Conservation (phyloP, 768 basidiomycete species). For the Boletus vermiculosoides region DNA sequence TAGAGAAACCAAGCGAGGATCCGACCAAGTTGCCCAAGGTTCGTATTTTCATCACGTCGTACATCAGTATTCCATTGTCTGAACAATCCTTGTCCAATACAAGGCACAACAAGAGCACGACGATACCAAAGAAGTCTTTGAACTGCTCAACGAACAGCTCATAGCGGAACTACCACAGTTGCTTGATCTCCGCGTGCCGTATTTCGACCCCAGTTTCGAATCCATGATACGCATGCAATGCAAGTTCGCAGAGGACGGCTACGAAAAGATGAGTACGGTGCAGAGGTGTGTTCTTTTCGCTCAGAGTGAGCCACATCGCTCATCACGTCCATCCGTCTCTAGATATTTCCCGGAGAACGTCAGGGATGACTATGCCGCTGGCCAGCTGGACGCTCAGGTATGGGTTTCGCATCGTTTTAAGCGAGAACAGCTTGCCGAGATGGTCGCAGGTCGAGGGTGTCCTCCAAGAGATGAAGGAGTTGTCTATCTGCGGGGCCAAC, state of each 20-base stretch:
- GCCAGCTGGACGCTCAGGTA: constrained; percentile 92
- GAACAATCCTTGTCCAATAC: background rate
- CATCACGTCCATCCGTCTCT: background rate
- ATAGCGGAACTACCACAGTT: constrained; percentile 88
- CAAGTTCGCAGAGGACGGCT: constrained; percentile 97
- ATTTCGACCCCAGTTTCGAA: constrained; percentile 98
- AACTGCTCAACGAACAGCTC: constrained; percentile 89
- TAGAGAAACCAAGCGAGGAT: constrained; percentile 93
- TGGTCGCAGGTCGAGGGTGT: constrained; percentile 80
- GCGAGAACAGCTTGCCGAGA: background rate
- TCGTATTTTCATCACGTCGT: background rate
- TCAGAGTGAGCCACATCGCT: background rate
- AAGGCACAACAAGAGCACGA: constrained; percentile 94
- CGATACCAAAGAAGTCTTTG: constrained; percentile 91
- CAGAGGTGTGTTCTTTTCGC: constrained; percentile 56
- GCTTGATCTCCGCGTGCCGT: constrained; percentile 93
- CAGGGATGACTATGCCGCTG: constrained; percentile 95
- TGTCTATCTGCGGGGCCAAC: constrained; percentile 84
- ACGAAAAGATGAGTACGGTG: constrained; percentile 93
- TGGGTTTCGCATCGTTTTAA: constrained; percentile 1
- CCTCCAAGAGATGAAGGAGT: constrained; percentile 94
- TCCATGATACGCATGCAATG: constrained; percentile 98
- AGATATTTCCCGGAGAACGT: constrained; percentile 90
- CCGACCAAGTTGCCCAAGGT: constrained; percentile 87
- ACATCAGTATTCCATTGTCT: background rate